Conservation (phyloP, 352 stramenopile species). For the Nothophytophthora sp. region DNA sequence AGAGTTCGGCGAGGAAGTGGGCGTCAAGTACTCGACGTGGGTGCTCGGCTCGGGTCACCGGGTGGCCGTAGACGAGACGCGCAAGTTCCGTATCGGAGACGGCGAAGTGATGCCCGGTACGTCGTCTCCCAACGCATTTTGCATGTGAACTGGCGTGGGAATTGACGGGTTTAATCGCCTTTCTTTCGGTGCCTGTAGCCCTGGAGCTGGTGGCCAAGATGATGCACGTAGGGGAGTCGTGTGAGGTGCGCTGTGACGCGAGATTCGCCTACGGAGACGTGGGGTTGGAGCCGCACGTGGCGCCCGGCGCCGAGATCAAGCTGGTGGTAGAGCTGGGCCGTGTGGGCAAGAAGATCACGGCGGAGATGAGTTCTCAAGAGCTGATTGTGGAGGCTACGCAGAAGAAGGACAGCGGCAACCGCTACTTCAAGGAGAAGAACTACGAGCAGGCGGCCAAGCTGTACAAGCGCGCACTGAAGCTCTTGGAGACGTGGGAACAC, state of each 20-base stretch:
- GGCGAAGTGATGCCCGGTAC: constrained; percentile 80
- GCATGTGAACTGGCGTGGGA: neutral
- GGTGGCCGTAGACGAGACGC: constrained; percentile 47
- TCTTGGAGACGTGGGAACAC: constrained; percentile 77
- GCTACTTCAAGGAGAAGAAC: constrained; percentile 82
- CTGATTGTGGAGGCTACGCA: constrained; percentile 74
- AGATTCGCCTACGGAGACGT: constrained; percentile 80
- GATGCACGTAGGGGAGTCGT: constrained; percentile 72
- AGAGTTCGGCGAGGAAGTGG: constrained; percentile 87
- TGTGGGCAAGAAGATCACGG: constrained; percentile 66
- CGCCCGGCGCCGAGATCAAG: constrained; percentile 49
- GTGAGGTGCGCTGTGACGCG: constrained; percentile 72
- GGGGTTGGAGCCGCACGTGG: constrained; percentile 48
- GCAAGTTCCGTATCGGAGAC: constrained; percentile 82
- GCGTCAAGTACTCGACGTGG: constrained; percentile 63
- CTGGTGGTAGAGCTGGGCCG: constrained; percentile 59
- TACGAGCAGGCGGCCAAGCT: constrained; percentile 82
- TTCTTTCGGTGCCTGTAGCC: constrained; percentile 23
- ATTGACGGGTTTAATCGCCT: neutral
- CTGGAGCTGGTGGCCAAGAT: constrained; percentile 81
- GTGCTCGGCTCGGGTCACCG: constrained; percentile 44
- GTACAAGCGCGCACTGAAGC: constrained; percentile 84
- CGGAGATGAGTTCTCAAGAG: constrained; percentile 74
- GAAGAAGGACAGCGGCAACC: constrained; percentile 86
- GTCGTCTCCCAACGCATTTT: neutral